Conservation (phyloP, 768 basidiomycete species). For the Boletus subparvulus region DNA sequence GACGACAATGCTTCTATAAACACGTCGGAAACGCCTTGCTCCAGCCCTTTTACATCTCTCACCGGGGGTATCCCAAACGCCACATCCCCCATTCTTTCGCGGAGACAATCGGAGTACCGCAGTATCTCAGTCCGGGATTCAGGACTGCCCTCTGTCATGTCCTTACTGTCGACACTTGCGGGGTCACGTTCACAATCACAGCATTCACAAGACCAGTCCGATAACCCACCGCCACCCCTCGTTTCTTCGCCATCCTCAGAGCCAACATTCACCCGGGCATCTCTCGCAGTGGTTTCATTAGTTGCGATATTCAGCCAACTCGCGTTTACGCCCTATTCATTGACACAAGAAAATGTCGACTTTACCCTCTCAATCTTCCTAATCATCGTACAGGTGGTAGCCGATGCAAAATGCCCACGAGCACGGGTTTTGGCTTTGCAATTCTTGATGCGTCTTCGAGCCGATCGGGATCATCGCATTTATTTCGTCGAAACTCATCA, state of each 20-base stretch:
- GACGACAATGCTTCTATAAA: constrained; percentile 43
- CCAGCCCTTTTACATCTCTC: constrained; percentile 29
- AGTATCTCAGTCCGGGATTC: constrained; percentile 42
- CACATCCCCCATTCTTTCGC: constrained; percentile 55
- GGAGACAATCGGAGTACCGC: constrained; percentile 57
- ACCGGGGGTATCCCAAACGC: constrained; percentile 33
- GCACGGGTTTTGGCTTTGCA: constrained; percentile 75
- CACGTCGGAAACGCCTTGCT: constrained; percentile 41
- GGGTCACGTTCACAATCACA: constrained; percentile 61
- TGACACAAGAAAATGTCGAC: constrained; percentile 44
- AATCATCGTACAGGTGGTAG: constrained; percentile 48
- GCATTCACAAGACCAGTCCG: constrained; percentile 42
- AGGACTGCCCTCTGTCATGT: constrained; percentile 60
- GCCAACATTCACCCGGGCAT: constrained; percentile 43
- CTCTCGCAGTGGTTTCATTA: constrained; percentile 63
- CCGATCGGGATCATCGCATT: constrained; percentile 85
- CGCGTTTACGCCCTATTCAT: constrained; percentile 62
- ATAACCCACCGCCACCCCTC: constrained; percentile 30
- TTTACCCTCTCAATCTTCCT: constrained; percentile 56
- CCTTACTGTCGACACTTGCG: constrained; percentile 61
- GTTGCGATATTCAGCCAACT: constrained; percentile 69
- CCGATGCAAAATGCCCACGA: constrained; percentile 48
- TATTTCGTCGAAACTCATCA: constrained; percentile 59
- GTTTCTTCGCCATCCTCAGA: constrained; percentile 28
- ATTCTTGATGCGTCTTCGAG: constrained; percentile 85